These are phyloP conservation scores for Marchantia polymorpha DNA, from an alignment of 225 moss, liverwort and hornwort genomes.

Conservation along the genomic window DNA sequence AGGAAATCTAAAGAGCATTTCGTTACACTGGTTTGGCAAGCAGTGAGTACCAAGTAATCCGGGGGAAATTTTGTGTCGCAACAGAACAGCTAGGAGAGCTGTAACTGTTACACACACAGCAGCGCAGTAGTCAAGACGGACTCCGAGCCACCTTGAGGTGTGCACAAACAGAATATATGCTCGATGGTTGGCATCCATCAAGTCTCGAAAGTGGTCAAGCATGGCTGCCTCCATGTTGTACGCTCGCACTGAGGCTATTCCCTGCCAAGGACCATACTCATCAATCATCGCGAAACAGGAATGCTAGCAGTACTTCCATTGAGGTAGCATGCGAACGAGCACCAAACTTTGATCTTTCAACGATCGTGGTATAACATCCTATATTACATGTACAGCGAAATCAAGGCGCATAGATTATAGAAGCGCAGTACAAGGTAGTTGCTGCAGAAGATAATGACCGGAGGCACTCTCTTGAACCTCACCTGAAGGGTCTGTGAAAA, in stretches of 20 bases:
- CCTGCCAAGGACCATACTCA: slow-evolving; percentile 27
- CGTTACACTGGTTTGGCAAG: too few species aligned
- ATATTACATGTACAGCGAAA: neutral
- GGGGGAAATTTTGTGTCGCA: slow-evolving; percentile 55
- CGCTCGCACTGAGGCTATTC: slow-evolving; percentile 78
- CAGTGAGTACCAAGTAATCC: slow-evolving; percentile 57
- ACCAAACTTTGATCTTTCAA: neutral
- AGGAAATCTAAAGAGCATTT: neutral
- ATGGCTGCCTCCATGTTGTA: slow-evolving; percentile 57
- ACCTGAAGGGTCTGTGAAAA: slow-evolving; percentile 70
- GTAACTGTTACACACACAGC: slow-evolving; percentile 53
- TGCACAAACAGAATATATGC: slow-evolving; percentile 72
- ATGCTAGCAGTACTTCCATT: too few species aligned
- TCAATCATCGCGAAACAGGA: too few species aligned
- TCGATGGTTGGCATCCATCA: slow-evolving; percentile 88
- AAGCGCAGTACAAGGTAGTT: too few species aligned
- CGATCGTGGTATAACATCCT: neutral
- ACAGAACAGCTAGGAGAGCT: slow-evolving; percentile 64
- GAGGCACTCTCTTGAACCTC: slow-evolving; percentile 19
- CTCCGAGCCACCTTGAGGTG: slow-evolving; percentile 75
- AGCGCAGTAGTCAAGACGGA: slow-evolving; percentile 81
- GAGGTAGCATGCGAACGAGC: too few species aligned
- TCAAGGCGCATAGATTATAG: neutral
- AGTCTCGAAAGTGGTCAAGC: slow-evolving; percentile 65
- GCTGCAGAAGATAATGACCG: too few species aligned